Conservation (phyloP, 1,139 yeast species). For the Saccharomyces hybrid region DNA sequence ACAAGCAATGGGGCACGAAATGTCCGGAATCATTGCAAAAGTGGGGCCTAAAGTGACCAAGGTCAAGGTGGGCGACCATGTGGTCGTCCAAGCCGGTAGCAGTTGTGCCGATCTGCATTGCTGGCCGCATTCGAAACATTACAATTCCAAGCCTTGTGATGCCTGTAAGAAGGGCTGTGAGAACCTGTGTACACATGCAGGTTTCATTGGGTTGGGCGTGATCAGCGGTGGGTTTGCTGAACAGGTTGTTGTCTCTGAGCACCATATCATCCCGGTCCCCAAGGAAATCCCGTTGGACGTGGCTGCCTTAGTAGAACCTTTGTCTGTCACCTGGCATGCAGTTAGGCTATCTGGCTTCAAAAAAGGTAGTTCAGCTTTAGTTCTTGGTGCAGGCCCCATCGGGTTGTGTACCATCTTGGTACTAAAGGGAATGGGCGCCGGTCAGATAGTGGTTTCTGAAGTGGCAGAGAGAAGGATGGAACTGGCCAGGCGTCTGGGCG, state of each 20-base stretch:
- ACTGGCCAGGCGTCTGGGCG: slow-evolving; percentile 39
- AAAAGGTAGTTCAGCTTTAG: slow-evolving; percentile 40
- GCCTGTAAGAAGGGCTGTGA: slow-evolving; percentile 41
- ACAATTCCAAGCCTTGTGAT: slow-evolving; percentile 29
- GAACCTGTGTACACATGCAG: slow-evolving; percentile 42
- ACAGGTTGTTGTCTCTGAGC: slow-evolving; percentile 35
- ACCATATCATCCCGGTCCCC: slow-evolving; percentile 40
- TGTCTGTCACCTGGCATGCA: slow-evolving; percentile 51
- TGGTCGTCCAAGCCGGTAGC: slow-evolving; percentile 48
- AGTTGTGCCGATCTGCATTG: slow-evolving; percentile 38
- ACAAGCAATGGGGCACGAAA: slow-evolving; percentile 53
- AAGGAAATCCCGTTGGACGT: slow-evolving; percentile 40
- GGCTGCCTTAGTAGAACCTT: slow-evolving; percentile 44
- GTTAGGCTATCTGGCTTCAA: slow-evolving; percentile 35
- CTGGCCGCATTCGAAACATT: slow-evolving; percentile 15
- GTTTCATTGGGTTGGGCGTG: slow-evolving; percentile 41
- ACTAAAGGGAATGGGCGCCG: slow-evolving; percentile 39
- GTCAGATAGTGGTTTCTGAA: slow-evolving; percentile 43
- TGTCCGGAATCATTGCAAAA: slow-evolving; percentile 35
- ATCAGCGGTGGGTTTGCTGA: slow-evolving; percentile 43
- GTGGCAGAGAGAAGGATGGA: slow-evolving; percentile 42
- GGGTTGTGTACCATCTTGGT: slow-evolving; percentile 45
- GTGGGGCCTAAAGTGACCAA: slow-evolving; percentile 34
- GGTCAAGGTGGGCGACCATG: slow-evolving; percentile 36
- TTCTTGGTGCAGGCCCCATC: slow-evolving; percentile 46